Conservation (phyloP, 148 eudicot genomes). For the Nepenthes gracilis region DNA sequence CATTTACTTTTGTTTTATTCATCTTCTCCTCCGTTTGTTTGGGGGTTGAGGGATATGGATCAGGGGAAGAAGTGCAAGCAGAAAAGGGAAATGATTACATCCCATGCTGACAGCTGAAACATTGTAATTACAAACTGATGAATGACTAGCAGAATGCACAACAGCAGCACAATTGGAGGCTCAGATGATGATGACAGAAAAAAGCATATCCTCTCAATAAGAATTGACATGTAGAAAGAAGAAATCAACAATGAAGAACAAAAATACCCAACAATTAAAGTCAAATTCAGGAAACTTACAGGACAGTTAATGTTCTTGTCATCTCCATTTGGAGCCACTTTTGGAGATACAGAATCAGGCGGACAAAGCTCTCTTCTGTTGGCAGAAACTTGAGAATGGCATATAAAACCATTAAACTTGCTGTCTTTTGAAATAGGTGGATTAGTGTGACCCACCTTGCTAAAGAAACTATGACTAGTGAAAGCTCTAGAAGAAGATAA, state of each 20-base stretch:
- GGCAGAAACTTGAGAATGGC: conserved; percentile 33
- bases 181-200: too few species aligned
- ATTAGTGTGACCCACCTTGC: conserved; percentile 40
- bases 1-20: too few species aligned
- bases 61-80: background rate
- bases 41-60: too few species aligned
- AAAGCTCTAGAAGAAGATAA: conserved; percentile 85
- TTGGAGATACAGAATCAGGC: conserved; percentile 29
- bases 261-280: conserved; percentile 2
- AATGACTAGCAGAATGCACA: too few species aligned
- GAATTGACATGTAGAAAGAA: too few species aligned
- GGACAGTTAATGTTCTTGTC: conserved; percentile 32
- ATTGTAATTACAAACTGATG: too few species aligned
- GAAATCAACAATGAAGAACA: background rate
- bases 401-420: conserved; percentile 38
- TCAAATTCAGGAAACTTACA: conserved; percentile 35
- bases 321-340: conserved; percentile 37
- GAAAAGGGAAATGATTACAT: background rate
- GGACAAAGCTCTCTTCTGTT: conserved; percentile 43
- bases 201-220: too few species aligned
- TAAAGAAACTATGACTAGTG: conserved; percentile 71
- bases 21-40: too few species aligned
- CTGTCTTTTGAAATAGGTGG: conserved; percentile 46
- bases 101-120: too few species aligned
- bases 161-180: too few species aligned